Base-by-base conservation (phyloP, 768 basidiomycete species). In the Hirschioporus abietinus region DNA sequence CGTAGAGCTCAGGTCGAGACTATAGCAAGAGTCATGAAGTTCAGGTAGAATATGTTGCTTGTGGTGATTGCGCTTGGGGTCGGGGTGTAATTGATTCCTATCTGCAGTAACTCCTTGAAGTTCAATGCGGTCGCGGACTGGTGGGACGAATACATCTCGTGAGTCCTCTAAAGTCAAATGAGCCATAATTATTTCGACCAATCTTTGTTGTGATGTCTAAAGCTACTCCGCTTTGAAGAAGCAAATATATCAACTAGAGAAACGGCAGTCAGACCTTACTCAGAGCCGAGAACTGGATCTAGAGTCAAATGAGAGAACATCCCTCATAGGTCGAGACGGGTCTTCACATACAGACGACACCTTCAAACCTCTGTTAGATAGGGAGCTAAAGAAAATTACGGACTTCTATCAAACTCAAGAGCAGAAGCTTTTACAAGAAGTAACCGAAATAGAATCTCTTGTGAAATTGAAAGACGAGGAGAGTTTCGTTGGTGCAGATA, bases 91-190 rank as follows among this genome's bases (percentile, higher is more conserved):
- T 36, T 63, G 23, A 66, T 36, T 42, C 1, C 34, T 58, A 30
- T 34, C 24, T n/a, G 17, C 35, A 74, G 73, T 57, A 72, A 75
- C 61, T 91, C 92, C 9, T 84, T 95, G 72, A 92, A 93, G 76
- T 95, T 95, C 78, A 96, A 96, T 71, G 91, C 93, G 1, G 90
- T 95, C 26, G 82, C 93, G 0, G 93, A 96, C 63, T 95, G 93
- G 93, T 92, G 90, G 89, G 91, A 93, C 68, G 89, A 94, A 63
- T 96, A 96, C 74, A 92, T 96, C 60, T 86, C 90, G 88, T 94
- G 71, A 68, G 91, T 84, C 18, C 42, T 60, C 60, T 34, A n/a
- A n/a, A 24, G 2, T 35, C 26, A 30, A 24, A 10, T 23, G n/a
- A n/a, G 8, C 34, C 42, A 25, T 17, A 8, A 12, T 64, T 9